Evolutionary conservation across 352 stramenopile species (phyloP).

Genomic region (Pythium diclinum): DNA sequence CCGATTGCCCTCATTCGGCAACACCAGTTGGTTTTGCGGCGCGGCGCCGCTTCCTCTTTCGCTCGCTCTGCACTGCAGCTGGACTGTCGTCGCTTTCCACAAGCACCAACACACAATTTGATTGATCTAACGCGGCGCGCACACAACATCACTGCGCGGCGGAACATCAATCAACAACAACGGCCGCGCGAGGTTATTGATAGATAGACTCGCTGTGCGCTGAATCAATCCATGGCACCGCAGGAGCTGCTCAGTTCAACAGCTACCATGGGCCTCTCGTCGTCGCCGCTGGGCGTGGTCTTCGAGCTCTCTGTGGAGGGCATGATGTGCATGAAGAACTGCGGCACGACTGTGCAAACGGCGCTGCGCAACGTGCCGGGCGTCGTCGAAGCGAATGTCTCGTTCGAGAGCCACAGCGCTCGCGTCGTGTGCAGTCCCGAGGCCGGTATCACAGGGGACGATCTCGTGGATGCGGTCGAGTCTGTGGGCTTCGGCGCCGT

Average conservation of each 20-base stretch:
- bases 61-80: not conserved
- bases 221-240: slow-evolving; percentile 23
- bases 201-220: not conserved
- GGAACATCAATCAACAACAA: slow-evolving; percentile 1
- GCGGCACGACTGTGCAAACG: slow-evolving; percentile 86
- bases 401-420: slow-evolving; percentile 60
- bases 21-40: slow-evolving; percentile 24
- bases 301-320: slow-evolving; percentile 86
- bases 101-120: not conserved
- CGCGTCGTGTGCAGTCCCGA: slow-evolving; percentile 49
- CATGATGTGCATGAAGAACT: slow-evolving; percentile 96
- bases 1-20: slow-evolving; percentile 21
- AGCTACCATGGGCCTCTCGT: slow-evolving; percentile 8
- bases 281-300: slow-evolving; percentile 23
- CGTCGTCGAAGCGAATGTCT: slow-evolving; percentile 64
- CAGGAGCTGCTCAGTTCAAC: slow-evolving; percentile 4
- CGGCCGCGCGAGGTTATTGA: not conserved
- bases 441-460: slow-evolving; percentile 33
- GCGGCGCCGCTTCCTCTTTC: slow-evolving; percentile 6
- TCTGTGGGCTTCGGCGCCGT: slow-evolving; percentile 70
- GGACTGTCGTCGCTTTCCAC: not conserved
- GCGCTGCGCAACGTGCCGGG: slow-evolving; percentile 65
- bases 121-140: not conserved
- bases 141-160: not conserved
- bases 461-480: slow-evolving; percentile 77